Base-by-base conservation (phyloP, 768 basidiomycete species). In the Lactifluus hygrophoroides region DNA sequence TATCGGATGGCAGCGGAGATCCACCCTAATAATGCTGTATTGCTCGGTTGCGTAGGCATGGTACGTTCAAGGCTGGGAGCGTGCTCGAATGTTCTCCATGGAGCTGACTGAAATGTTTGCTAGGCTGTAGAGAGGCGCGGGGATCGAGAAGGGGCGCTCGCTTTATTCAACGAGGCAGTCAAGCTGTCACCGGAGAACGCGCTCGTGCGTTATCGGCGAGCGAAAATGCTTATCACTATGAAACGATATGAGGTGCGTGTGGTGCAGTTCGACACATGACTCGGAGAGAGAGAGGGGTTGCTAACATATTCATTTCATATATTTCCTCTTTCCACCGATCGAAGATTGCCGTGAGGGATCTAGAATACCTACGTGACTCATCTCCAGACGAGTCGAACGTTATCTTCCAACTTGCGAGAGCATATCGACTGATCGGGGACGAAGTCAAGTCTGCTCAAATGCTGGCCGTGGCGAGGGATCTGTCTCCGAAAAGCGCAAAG, bases 301-400 rank as follows among this genome's bases (percentile, higher is more conserved):
- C 70, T 70, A 62, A 60, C 64, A 53, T 50, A 52, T 57, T 43
- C 42, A 43, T 42, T 2, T 59, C 42, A 44, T 42, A n/a, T n/a
- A n/a, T 38, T 19, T 27, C 19, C 14, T 27, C 27, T n/a, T 55
- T 28, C 47, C 42, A 25, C 40, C 2, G 35, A 42, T 51, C 61
- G 49, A 63, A 96, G 94, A 76, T 77, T 43, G 94, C 95, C 19
- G 80, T 92, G 44, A 70, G 79, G 60, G 90, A 94, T 70, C 79
- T 98, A 69, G 85, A 92, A 72, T 75, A 77, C 60, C 80, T 99
- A 52, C 80, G 85, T 64, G 84, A 83, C 69, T 76, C 83, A 62
- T 90, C 94, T 35, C 95, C 95, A 7, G 91, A 94, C 68, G 96
- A 99, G 76, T 88, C 94, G 54, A 97, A 97, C 74, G 90, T 98